Evolutionary conservation across 768 basidiomycete genomes (phyloP), one percentile per base, ranked within the genome.

Genomic region (Mycena epipterygia): DNA sequence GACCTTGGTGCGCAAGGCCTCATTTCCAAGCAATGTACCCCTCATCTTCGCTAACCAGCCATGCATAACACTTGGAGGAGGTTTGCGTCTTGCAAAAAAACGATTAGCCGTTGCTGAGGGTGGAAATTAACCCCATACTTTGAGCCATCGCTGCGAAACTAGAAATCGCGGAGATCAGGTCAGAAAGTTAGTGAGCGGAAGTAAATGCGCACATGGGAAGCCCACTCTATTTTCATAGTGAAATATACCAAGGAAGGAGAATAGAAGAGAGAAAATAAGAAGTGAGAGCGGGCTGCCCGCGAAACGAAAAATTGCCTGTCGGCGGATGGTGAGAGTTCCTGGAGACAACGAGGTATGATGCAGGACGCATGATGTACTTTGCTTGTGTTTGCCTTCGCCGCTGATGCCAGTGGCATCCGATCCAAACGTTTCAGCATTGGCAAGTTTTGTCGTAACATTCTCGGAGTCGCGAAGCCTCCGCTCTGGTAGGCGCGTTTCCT

Each of bases 41-140:
- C 92, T 86, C 88, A 90, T 87, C 80, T 93, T 94, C n/a, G 90
- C 89, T 68, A 93, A 82, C 91, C 92, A 94, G 35, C 93, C 93
- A 73, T 94, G 93, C 79, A 92, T 85, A 87, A 90, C 46, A 87
- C 86, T 35, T 84, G 72, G 73, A 1, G 70, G 67, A 57, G 70
- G 73, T 11, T 58, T 60, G n/a, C 70, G 70, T 33, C 67, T 72
- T 2, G 61, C 33, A n/a, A n/a, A n/a, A n/a, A n/a, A n/a, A n/a
- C n/a, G n/a, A n/a, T n/a, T n/a, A n/a, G n/a, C n/a, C n/a, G n/a
- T n/a, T n/a, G n/a, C n/a, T n/a, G n/a, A n/a, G n/a, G n/a, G n/a
- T n/a, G n/a, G n/a, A n/a, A n/a, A n/a, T n/a, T n/a, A n/a, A n/a
- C n/a, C n/a, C n/a, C n/a, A n/a, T n/a, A n/a, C n/a, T n/a, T n/a